Base-by-base conservation (phyloP, 1,284 basidiomycete species). In the Xerocomus minutiporus region DNA sequence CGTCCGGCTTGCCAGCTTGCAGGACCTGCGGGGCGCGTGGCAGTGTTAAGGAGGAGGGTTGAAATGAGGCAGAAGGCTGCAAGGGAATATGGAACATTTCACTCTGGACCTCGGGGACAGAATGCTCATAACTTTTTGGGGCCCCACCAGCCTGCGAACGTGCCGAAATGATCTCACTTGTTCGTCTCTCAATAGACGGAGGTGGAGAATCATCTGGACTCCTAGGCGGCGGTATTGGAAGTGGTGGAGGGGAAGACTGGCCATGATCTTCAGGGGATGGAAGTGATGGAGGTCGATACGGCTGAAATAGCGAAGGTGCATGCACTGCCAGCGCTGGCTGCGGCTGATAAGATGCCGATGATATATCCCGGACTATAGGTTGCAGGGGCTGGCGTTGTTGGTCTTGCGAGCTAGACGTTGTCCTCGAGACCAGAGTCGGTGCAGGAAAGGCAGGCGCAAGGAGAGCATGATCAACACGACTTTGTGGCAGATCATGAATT, bases 221-320 rank as follows among this genome's bases (percentile, higher is more conserved):
- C 49, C 59, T 58, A 9, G 65, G 65, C 1, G 69, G 66, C 1
- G 69, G 65, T 41, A 67, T 48, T 12, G 64, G 69, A 17, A 67
- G 50, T 0, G 65, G 62, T 26, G 69, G 64, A 13, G 65, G 65
- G 13, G 65, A 67, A 42, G 35, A 66, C 32, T 62, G 56, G 39
- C 52, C 59, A 48, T n/a, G 29, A 5, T 64, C 61, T 36, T 56
- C 63, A 34, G 51, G 20, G 5, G 41, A 5, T 11, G 58, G 45
- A 46, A 57, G 51, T 25, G 61, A 64, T 2, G 66, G 61, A 5
- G 64, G 55, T 28, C 49, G 62, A 44, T 66, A 65, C 5, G 63
- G 52, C 39, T 63, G 59, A 38, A 68, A 69, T 38, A 67, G 32
- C 15, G 62, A 68, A 34, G 57, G 65, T 13, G 54, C 62, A 48